Percentiles rank a stretch among this genome's conserved stretches.
phyloP scores from a whole-genome alignment of 2,329 filamentous ascomycete genomes.

The Cryphonectria parasitica region DNA sequence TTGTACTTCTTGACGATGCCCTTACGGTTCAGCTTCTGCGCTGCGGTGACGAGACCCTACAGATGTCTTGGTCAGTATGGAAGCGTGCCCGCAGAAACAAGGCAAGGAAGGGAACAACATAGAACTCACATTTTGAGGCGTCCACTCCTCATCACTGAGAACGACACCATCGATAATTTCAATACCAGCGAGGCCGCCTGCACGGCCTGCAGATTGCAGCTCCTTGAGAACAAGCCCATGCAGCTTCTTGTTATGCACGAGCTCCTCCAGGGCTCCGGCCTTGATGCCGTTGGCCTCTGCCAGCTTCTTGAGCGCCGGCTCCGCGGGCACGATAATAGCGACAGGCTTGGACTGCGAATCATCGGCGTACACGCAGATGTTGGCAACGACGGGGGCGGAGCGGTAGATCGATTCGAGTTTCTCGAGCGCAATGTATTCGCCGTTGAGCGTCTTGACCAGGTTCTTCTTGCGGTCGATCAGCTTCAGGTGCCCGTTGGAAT shows the following conservation, averaged over 20 bases:
- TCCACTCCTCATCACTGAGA: constrained; percentile 75
- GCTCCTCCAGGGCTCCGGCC: constrained; percentile 64
- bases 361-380: constrained; percentile 62
- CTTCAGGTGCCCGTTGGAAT: constrained; percentile 70
- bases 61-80: constrained; percentile 35
- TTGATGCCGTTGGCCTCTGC: constrained; percentile 47
- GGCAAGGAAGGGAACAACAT: neutral
- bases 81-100: too few relatives aligned
- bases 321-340: constrained; percentile 60
- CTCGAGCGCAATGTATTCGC: constrained; percentile 83
- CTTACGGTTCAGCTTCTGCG: constrained; percentile 74
- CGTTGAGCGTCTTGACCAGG: constrained; percentile 79
- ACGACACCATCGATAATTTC: constrained; percentile 75
- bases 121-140: constrained; percentile 69
- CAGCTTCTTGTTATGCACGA: constrained; percentile 70
- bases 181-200: constrained; percentile 66
- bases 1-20: constrained; percentile 66
- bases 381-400: constrained; percentile 53
- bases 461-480: constrained; percentile 90
- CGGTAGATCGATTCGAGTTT: constrained; percentile 64
- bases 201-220: constrained; percentile 63
- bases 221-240: constrained; percentile 66
- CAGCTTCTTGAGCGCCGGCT: constrained; percentile 58
- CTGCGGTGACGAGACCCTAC: constrained; percentile 68
- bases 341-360: constrained; percentile 55